Evolutionary conservation across 331 rosid genomes (phyloP).

Genomic region (Malus hybrid): DNA sequence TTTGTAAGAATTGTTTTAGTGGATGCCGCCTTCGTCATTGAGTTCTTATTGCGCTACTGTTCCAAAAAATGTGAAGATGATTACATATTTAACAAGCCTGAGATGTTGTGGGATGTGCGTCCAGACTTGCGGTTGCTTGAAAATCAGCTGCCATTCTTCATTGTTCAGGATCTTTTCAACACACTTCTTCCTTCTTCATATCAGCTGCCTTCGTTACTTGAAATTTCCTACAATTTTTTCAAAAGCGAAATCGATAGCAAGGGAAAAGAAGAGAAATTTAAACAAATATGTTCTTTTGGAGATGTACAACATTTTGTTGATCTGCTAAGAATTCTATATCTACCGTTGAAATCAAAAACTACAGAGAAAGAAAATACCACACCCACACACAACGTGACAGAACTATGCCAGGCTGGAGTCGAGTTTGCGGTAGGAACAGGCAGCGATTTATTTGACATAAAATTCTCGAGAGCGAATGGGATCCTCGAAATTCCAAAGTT

Average conservation of each 20-base stretch:
- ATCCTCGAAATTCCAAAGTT: too few species aligned
- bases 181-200: too few species aligned
- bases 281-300: too few species aligned
- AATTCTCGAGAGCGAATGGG: too few species aligned
- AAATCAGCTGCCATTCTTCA: conserved; percentile 29
- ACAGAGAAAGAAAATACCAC: background rate
- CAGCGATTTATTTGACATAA: background rate
- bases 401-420: conserved; percentile 6
- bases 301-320: conserved; percentile 16
- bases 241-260: rapidly evolving
- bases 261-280: background rate
- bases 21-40: conserved; percentile 9
- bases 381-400: background rate
- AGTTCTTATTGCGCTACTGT: background rate
- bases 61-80: background rate
- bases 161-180: background rate
- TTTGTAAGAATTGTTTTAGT: conserved; percentile 12
- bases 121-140: conserved; percentile 12
- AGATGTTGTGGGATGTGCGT: background rate
- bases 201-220: background rate
- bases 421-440: background rate
- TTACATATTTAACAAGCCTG: background rate
- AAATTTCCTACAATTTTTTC: background rate
- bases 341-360: background rate
- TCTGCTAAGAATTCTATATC: background rate